Base-by-base conservation (phyloP, 768 basidiomycete genomes). In the Gloeostereum incarnatum region DNA sequence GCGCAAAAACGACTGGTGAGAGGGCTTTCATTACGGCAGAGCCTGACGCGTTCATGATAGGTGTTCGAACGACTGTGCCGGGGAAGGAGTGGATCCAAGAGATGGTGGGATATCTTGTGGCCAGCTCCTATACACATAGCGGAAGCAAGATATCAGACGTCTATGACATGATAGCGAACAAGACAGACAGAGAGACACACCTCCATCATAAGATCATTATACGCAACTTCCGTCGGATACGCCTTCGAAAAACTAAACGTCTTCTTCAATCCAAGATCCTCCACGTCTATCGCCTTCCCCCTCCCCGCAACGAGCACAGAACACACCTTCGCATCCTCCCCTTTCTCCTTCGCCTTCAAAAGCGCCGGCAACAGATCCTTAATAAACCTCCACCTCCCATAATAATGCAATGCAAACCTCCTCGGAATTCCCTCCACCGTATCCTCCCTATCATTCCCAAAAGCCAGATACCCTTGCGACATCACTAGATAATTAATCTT, bases 281-380 rank as follows among this genome's bases (percentile, higher is more conserved):
- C 40, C 17, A 54, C 29, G 42, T 57, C 45, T 8, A 61, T 45
- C 14, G 47, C 35, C 3, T 42, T 45, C 4, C 57, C 55, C 7
- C 25, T 24, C 4, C 49, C 51, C 19, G 57, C 51, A 2, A 45
- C 49, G 10, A 62, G 49, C 1, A 60, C 43, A 2, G 57, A 49
- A 45, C 60, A 39, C 21, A 53, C 59, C 42, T 57, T 58, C 31
- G 60, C 62, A 36, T 62, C 61, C 41, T 63, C 55, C 11, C 55
- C 53, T 7, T 50, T 49, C 9, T 56, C 55, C 36, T 46, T 51
- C 14, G 60, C 60, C 31, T 50, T 56, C 27, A 35, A 39, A 14
- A 63, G 46, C 7, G 53, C 37, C 7, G 59, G 59, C 8, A 58
- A 31, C 4, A 63, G 45, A 23, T 61, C 62, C 27, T 57, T 31